A percentile compares a stretch with the other conserved stretches of the same genome.
Conservation (phyloP, 805 yeast genomes). For the Ogataea parapolymorpha region DNA sequence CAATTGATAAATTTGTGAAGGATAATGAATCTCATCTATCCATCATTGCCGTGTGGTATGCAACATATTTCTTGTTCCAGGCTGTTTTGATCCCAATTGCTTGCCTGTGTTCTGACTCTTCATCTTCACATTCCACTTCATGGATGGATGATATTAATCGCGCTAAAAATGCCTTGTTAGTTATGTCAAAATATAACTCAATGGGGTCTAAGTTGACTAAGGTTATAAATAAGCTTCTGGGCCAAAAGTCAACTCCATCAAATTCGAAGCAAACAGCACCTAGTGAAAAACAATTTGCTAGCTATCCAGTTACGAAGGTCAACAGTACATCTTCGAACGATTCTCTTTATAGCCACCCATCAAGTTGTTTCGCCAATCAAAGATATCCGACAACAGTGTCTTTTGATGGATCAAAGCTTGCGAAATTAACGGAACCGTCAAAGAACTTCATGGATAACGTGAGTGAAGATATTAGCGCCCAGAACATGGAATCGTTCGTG, state of each 20-base stretch:
- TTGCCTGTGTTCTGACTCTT: constrained; percentile 49
- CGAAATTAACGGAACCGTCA: background rate
- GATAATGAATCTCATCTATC: constrained; percentile 28
- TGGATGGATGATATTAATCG: constrained; percentile 45
- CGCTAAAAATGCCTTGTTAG: constrained; percentile 38
- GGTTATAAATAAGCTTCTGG: constrained; percentile 41
- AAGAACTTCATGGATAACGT: background rate
- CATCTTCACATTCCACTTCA: constrained; percentile 38
- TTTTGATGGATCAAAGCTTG: too few species aligned
- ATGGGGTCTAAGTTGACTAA: constrained; percentile 44
- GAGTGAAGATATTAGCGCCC: background rate
- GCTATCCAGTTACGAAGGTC: background rate
- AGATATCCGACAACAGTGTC: too few species aligned
- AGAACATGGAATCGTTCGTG: constrained; percentile 16
- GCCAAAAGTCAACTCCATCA: constrained; percentile 2
- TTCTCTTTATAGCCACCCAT: too few species aligned
- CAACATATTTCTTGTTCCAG: constrained; percentile 60
- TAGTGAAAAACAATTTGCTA: background rate
- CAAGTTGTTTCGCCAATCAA: too few species aligned
- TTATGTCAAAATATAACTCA: constrained; percentile 40
- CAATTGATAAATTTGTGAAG: constrained; percentile 41
- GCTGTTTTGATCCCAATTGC: constrained; percentile 58
- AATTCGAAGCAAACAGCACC: background rate
- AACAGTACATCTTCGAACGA: too few species aligned
- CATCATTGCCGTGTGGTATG: constrained; percentile 59